Conservation (phyloP, 1,284 basidiomycete species). For the Rhodotorula sp. region DNA sequence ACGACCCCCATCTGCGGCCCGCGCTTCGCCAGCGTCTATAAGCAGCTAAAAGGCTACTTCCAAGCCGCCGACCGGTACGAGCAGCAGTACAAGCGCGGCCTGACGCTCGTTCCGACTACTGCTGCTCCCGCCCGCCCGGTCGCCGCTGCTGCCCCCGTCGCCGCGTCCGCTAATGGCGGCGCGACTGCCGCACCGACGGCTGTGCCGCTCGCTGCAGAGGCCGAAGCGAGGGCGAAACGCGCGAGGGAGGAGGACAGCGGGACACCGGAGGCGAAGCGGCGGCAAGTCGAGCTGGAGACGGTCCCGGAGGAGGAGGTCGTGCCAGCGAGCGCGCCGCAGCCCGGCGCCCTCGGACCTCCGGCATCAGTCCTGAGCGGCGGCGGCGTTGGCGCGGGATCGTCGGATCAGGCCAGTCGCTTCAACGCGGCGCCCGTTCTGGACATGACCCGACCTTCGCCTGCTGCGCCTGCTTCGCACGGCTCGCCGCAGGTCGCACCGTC, state of each 20-base stretch:
- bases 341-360: not conserved
- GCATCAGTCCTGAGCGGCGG: too few relatives aligned
- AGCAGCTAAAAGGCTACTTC: conserved; percentile 34
- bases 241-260: not conserved
- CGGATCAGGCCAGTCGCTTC: not conserved
- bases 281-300: conserved; percentile 7
- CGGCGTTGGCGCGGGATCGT: not conserved
- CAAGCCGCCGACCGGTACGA: conserved; percentile 35
- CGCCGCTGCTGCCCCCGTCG: not conserved
- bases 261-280: conserved; percentile 3
- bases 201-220: not conserved
- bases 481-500: not conserved
- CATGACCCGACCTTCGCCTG: not conserved
- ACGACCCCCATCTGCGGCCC: conserved; percentile 23
- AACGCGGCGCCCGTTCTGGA: not conserved
- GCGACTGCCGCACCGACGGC: not conserved
- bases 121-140: not conserved
- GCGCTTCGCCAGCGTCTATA: conserved; percentile 20
- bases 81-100: conserved; percentile 13
- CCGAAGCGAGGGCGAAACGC: not conserved
- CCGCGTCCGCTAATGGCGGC: not conserved
- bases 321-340: conserved; percentile 1
- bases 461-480: not conserved
- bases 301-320: conserved; percentile 24
- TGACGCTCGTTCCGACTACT: conserved; percentile 5